These are phyloP conservation scores for Carpinus viminea DNA, from an alignment of 306 rosid species.

Conservation along the genomic window DNA sequence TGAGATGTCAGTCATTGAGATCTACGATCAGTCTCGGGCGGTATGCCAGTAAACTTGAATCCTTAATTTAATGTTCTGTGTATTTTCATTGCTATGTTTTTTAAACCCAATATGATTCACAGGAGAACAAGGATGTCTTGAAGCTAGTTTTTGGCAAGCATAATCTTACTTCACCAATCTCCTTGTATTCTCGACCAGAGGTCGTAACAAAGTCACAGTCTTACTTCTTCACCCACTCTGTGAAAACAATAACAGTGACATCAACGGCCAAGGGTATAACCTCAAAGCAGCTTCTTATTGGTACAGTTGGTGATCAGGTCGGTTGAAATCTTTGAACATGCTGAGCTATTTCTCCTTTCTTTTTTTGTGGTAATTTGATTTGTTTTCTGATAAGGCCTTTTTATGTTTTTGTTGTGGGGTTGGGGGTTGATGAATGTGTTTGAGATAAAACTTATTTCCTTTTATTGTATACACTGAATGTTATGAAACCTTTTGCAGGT, in stretches of 20 bases:
- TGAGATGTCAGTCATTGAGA: slow-evolving; percentile 96
- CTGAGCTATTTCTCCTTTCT: slow-evolving; percentile 9
- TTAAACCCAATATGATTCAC: slow-evolving; percentile 30
- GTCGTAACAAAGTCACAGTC: slow-evolving; percentile 75
- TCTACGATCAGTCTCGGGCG: slow-evolving; percentile 95
- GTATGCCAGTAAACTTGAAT: slow-evolving; percentile 52
- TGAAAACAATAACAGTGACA: slow-evolving; percentile 85
- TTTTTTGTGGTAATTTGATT: neutral
- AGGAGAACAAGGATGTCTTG: slow-evolving; percentile 94
- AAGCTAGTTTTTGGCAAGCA: slow-evolving; percentile 94
- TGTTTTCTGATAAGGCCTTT: slow-evolving; percentile 16
- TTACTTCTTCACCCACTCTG: slow-evolving; percentile 87
- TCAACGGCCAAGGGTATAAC: slow-evolving; percentile 94
- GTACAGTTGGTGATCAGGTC: slow-evolving; percentile 94
- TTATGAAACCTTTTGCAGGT: slow-evolving; percentile 46
- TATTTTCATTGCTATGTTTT: slow-evolving; percentile 13
- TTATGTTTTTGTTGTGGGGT: neutral
- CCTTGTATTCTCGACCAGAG: slow-evolving; percentile 90
- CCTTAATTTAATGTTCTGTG: slow-evolving; percentile 13
- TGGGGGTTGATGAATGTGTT: neutral
- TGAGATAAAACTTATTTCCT: slow-evolving; percentile 11
- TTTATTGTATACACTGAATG: slow-evolving; percentile 11
- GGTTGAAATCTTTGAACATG: slow-evolving; percentile 23
- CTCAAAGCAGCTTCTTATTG: slow-evolving; percentile 93
- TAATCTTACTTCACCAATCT: slow-evolving; percentile 86